These are phyloP conservation scores for Globisporangium mamillatum DNA, from an alignment of 352 stramenopile genomes.

Conservation along the genomic window DNA sequence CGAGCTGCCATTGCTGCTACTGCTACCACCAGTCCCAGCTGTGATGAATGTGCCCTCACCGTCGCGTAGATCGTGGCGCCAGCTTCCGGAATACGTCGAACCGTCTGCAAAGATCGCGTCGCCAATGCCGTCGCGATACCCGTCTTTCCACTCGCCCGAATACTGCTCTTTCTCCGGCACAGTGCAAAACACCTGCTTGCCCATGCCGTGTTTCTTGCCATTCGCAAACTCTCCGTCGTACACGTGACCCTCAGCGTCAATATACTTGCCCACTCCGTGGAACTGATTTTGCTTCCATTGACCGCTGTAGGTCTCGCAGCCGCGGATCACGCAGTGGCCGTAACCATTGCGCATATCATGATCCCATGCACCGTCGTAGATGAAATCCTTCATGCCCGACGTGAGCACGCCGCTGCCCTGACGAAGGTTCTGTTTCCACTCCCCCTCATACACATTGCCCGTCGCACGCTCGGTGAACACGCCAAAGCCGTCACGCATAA, in stretches of 20 bases:
- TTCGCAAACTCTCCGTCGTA: constrained; percentile 80
- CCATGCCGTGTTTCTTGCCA: constrained; percentile 77
- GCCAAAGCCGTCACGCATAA: constrained; percentile 49
- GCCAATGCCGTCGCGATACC: constrained; percentile 54
- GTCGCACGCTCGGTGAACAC: constrained; percentile 60
- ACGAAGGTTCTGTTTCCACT: constrained; percentile 55
- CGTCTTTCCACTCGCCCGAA: constrained; percentile 58
- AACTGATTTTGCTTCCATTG: constrained; percentile 75
- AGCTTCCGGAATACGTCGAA: constrained; percentile 57
- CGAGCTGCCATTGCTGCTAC: constrained; percentile 25
- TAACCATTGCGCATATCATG: constrained; percentile 56
- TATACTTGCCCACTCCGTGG: constrained; percentile 74
- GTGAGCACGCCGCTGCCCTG: constrained; percentile 68
- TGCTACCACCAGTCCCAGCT: neutral
- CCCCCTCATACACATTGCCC: constrained; percentile 68
- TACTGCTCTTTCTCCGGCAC: constrained; percentile 41
- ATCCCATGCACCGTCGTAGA: constrained; percentile 79
- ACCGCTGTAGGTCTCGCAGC: constrained; percentile 72
- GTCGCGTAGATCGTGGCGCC: constrained; percentile 47
- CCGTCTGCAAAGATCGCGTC: constrained; percentile 51
- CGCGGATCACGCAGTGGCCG: constrained; percentile 74
- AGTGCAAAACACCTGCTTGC: constrained; percentile 34
- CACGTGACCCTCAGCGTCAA: constrained; percentile 73
- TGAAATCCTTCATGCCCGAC: constrained; percentile 71
- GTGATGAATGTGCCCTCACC: constrained; percentile 58